phyloP scores from a whole-genome alignment of 2,329 filamentous ascomycete genomes.

The Trichophaea hybrida region DNA sequence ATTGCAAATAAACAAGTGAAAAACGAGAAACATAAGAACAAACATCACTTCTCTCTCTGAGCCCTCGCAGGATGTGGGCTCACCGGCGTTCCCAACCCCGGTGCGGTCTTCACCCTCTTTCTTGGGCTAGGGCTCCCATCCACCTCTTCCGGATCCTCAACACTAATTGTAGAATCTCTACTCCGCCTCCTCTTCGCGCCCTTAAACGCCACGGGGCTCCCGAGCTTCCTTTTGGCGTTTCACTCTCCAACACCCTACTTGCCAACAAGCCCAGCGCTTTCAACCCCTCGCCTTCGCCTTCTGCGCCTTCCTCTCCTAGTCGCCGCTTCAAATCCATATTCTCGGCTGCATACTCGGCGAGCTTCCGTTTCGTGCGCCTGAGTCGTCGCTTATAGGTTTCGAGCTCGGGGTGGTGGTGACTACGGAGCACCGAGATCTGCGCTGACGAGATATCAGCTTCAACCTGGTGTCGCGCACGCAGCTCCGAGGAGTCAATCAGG shows the following conservation, averaged over 20 bases:
- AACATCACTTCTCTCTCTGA: neutral
- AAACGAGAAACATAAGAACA: slow-evolving; percentile 4
- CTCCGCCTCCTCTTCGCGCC: slow-evolving; percentile 20
- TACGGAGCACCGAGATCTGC: slow-evolving; percentile 24
- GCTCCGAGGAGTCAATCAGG: slow-evolving; percentile 25
- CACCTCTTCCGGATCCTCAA: slow-evolving; percentile 20
- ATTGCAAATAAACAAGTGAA: too few relatives aligned
- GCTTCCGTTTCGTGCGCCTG: slow-evolving; percentile 16
- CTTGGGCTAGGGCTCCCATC: slow-evolving; percentile 22
- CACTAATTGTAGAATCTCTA: slow-evolving; percentile 25
- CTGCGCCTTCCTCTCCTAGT: slow-evolving; percentile 22
- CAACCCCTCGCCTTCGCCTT: slow-evolving; percentile 19
- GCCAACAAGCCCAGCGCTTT: slow-evolving; percentile 25
- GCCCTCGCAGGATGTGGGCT: slow-evolving; percentile 14
- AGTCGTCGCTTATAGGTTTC: slow-evolving; percentile 7
- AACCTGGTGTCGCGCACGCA: slow-evolving; percentile 26
- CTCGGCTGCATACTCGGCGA: slow-evolving; percentile 22
- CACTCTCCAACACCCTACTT: slow-evolving; percentile 23
- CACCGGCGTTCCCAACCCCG: slow-evolving; percentile 20
- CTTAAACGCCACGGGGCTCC: neutral
- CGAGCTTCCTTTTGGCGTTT: neutral
- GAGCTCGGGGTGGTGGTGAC: neutral
- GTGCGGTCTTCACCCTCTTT: slow-evolving; percentile 15
- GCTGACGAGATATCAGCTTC: slow-evolving; percentile 25
- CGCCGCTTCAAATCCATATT: slow-evolving; percentile 25